Conservation (phyloP, 495 filamentous ascomycete species). For the Neurospora intermedia region DNA sequence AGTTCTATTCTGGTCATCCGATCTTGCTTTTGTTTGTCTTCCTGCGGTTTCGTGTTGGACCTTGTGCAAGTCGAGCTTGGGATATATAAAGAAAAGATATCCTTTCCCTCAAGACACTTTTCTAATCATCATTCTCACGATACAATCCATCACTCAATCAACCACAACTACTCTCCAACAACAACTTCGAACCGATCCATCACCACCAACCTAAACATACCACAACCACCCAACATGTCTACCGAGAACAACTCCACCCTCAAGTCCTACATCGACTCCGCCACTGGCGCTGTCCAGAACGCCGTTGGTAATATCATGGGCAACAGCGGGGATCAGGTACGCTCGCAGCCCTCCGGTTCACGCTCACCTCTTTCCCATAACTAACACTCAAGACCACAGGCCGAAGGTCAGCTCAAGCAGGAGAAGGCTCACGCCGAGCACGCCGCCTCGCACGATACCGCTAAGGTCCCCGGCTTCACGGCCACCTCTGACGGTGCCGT, state of each 20-base stretch:
- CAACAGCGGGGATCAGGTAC: slow-evolving; percentile 47
- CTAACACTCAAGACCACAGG: slow-evolving; percentile 7
- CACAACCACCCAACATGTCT: slow-evolving; percentile 42
- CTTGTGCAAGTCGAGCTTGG: neutral
- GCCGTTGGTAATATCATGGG: slow-evolving; percentile 67
- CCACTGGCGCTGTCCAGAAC: slow-evolving; percentile 61
- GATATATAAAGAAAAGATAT: slow-evolving; percentile 1
- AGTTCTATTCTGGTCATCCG: neutral
- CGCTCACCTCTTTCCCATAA: too few species aligned
- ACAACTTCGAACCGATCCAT: neutral
- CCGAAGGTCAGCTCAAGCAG: slow-evolving; percentile 47
- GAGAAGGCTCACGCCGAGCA: slow-evolving; percentile 51
- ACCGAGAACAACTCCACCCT: slow-evolving; percentile 65
- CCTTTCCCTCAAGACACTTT: neutral
- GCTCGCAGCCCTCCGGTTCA: neutral
- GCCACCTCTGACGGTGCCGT: slow-evolving; percentile 61
- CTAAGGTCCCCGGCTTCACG: slow-evolving; percentile 57
- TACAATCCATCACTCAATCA: neutral
- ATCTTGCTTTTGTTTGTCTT: neutral
- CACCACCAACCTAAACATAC: slow-evolving; percentile 3
- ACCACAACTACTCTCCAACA: neutral
- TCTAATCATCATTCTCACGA: neutral
- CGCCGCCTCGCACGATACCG: slow-evolving; percentile 59
- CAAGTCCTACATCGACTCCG: slow-evolving; percentile 73
- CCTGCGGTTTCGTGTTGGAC: neutral